These are phyloP conservation scores for Penicillium capsulatum DNA, from an alignment of 2,329 filamentous ascomycete species.

Conservation along the genomic window DNA sequence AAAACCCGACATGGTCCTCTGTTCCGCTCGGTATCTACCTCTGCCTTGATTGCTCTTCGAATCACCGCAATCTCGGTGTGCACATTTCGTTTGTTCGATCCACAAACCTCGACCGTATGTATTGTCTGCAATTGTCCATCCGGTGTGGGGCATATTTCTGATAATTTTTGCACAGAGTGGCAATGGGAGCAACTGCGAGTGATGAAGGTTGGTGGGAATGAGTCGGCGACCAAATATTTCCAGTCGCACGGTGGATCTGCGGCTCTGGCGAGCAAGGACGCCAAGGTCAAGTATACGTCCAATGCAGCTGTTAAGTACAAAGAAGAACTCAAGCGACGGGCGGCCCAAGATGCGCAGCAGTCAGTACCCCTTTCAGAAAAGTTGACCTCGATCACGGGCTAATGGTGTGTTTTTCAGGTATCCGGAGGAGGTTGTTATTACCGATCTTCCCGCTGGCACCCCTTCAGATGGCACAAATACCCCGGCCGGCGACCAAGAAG, in stretches of 20 bases:
- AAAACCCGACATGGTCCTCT: conserved; percentile 98
- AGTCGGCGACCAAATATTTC: conserved; percentile 97
- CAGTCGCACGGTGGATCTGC: conserved; percentile 92
- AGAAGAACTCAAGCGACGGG: conserved; percentile 85
- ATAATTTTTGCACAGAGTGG: conserved; percentile 62
- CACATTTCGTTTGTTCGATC: conserved; percentile 99
- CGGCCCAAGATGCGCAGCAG: conserved; percentile 78
- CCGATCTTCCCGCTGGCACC: conserved; percentile 61
- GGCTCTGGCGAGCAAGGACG: conserved; percentile 90
- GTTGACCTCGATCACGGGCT: conserved; percentile 9
- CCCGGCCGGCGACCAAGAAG: conserved; percentile 70
- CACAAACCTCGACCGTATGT: conserved; percentile 95
- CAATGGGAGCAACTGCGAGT: conserved; percentile 97
- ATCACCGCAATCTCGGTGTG: conserved; percentile 95
- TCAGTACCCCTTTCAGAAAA: conserved; percentile 46
- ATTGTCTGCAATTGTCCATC: conserved; percentile 11
- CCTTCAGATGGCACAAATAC: conserved; percentile 64
- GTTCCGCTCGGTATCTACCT: conserved; percentile 97
- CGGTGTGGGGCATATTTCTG: conserved; percentile 13
- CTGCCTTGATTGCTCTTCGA: conserved; percentile 94
- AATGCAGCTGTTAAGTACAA: conserved; percentile 96
- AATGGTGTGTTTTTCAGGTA: conserved; percentile 52
- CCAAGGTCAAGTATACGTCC: conserved; percentile 94
- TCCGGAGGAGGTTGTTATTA: conserved; percentile 79
- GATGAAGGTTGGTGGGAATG: conserved; percentile 98